Conservation (phyloP, 1,284 basidiomycete genomes). For the Leccinum huronense region DNA sequence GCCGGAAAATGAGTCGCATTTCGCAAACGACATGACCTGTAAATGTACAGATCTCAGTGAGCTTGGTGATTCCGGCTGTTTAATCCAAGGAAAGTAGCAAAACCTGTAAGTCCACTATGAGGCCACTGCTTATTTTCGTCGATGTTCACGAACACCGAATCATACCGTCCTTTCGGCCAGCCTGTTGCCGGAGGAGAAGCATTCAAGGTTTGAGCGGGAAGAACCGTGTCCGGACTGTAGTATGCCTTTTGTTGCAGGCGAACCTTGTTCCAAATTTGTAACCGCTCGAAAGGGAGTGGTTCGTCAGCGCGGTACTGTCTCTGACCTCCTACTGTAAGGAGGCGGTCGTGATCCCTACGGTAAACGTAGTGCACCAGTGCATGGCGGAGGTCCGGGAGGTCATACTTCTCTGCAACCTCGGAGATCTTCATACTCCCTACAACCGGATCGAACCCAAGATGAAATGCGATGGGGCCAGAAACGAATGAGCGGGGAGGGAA, state of each 20-base stretch:
- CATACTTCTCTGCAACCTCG: not conserved
- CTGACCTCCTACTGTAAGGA: not conserved
- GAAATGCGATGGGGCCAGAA: not conserved
- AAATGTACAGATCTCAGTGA: not conserved
- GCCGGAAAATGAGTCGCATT: not conserved
- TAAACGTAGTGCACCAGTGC: not conserved
- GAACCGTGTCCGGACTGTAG: not conserved
- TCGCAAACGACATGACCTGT: not conserved
- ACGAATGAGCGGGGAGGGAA: not conserved
- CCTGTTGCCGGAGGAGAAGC: not conserved
- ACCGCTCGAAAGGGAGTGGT: not conserved
- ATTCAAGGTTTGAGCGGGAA: not conserved
- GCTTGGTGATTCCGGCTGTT: too few species aligned
- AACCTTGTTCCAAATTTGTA: not conserved
- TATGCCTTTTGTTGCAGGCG: not conserved
- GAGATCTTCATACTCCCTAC: not conserved
- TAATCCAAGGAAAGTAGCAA: not conserved
- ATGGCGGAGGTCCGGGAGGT: not conserved
- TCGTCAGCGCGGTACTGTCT: not conserved
- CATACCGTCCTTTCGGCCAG: not conserved
- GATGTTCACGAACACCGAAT: not conserved
- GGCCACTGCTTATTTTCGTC: not conserved
- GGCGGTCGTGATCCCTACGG: not conserved
- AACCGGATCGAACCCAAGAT: not conserved
- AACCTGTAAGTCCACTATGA: not conserved